Evolutionary conservation across 345 rosid genomes (phyloP).

Genomic region (Populus tremula): DNA sequence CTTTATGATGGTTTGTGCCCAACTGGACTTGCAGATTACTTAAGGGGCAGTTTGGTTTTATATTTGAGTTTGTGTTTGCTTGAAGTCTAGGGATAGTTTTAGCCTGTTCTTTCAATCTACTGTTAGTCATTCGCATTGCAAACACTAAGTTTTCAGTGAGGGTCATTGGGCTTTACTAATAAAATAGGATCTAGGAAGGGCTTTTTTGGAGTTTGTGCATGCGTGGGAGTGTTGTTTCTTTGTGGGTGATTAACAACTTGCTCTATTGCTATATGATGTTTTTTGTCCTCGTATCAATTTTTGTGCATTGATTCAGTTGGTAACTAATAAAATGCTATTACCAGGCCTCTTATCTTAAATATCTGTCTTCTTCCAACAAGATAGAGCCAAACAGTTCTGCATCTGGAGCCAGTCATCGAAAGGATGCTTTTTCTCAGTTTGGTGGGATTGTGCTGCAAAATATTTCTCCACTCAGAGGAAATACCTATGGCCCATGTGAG

Average conservation of each 20-base stretch:
- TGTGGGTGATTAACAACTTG: background rate
- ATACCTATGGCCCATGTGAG: slow-evolving; percentile 2
- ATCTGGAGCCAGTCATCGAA: slow-evolving; percentile 9
- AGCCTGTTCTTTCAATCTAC: background rate
- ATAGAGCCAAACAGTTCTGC: background rate
- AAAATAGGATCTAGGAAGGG: too few species aligned
- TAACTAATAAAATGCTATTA: background rate
- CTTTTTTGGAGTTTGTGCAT: too few species aligned
- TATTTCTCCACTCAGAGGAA: slow-evolving; percentile 9
- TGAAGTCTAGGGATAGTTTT: background rate
- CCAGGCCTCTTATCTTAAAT: slow-evolving; percentile 11
- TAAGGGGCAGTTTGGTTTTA: background rate
- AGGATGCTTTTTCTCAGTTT: slow-evolving; percentile 8
- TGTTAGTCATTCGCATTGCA: background rate
- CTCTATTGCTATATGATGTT: background rate
- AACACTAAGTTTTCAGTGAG: too few species aligned
- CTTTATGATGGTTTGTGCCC: background rate
- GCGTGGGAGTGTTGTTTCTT: background rate
- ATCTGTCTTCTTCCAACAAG: slow-evolving; percentile 5
- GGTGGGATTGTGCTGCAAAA: background rate
- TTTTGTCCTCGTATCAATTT: background rate
- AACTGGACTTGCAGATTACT: background rate
- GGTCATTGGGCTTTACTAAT: too few species aligned
- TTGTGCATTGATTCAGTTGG: background rate
- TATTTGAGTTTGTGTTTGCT: background rate